Evolutionary conservation across 2,329 filamentous ascomycete genomes (phyloP), one percentile per base, ranked within the genome.

Genomic region (Albophoma yamanashiensis): DNA sequence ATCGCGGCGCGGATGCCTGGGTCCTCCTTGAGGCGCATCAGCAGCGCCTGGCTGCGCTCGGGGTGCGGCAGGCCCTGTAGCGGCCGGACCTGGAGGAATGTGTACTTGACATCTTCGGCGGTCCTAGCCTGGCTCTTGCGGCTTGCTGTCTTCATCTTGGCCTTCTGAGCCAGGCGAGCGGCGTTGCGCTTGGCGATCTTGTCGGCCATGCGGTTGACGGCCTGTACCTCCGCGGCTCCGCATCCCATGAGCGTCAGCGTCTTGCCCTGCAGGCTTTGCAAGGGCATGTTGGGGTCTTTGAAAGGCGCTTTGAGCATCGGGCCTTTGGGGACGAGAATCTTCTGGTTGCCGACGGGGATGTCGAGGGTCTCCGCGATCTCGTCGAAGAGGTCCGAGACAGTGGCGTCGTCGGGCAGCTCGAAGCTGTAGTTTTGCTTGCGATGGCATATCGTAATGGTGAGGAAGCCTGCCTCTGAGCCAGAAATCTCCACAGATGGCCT

Each of bases 1-100:
- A 99, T 99, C 1, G 86, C 82, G 0, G 87, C 79, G 64, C 87
- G 87, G 74, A 99, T 93, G 9, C 94, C 94, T 0, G 90, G 87
- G 71, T 99, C 94, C 62, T 88, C 82, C 64, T 86, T 86, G 4
- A 99, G 80, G 0, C 89, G 84, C 70, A 89, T 79, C 2, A 99
- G 82, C 66, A 93, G 91, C 0, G 81, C 77, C 5, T 86, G 79
- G 14, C 87, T 89, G 58, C 86, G 85, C 31, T 87, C 81, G 0
- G 92, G 88, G 59, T 88, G 82, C 0, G 92, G 91, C 0, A 97
- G 86, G 67, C 93, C 86, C 0, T 83, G 76, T 0, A 99, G 81
- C 0, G 92, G 89, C 1, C 86, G 82, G 0, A 97, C 79, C 0
- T 84, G 83, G 64, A 87, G 82, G 75, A 99, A 99, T 0, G 89